Conservation (phyloP, 805 yeast genomes). For the Hemisphaericaspora nanyangensis region DNA sequence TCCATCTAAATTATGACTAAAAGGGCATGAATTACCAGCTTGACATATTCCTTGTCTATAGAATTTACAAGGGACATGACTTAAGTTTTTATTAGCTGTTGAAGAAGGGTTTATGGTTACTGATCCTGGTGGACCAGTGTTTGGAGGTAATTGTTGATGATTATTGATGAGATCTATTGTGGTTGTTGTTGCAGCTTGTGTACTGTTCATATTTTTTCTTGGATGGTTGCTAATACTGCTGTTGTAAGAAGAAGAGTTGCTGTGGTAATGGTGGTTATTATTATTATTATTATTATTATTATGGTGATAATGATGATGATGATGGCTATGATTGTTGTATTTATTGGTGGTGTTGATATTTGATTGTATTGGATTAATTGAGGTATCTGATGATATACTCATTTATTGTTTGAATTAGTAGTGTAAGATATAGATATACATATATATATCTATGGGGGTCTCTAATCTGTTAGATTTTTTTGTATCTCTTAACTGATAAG, state of each 20-base stretch:
- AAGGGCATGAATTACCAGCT: conserved; percentile 90
- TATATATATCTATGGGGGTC: no score
- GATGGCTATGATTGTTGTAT: not conserved
- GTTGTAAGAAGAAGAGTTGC: not conserved
- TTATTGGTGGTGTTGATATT: not conserved
- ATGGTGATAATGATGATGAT: not conserved
- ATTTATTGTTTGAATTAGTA: not conserved
- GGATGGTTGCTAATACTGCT: not conserved
- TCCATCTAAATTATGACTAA: conserved; percentile 70
- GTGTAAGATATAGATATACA: not conserved
- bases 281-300: not conserved
- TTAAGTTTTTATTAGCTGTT: conserved; percentile 47
- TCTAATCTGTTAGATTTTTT: not conserved
- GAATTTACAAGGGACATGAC: conserved; percentile 97
- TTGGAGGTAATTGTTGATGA: conserved; percentile 33
- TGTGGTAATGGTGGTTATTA: not conserved
- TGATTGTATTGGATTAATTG: not conserved
- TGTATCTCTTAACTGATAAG: not conserved
- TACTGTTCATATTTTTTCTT: conserved; percentile 5
- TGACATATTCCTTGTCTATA: conserved; percentile 90
- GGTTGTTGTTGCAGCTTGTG: conserved; percentile 14
- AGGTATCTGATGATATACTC: not conserved
- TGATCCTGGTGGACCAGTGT: conserved; percentile 34
- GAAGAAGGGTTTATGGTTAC: conserved; percentile 12
- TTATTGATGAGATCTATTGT: no score